Evolutionary conservation across 768 basidiomycete genomes (phyloP).

Genomic region (Mycena polygramma): DNA sequence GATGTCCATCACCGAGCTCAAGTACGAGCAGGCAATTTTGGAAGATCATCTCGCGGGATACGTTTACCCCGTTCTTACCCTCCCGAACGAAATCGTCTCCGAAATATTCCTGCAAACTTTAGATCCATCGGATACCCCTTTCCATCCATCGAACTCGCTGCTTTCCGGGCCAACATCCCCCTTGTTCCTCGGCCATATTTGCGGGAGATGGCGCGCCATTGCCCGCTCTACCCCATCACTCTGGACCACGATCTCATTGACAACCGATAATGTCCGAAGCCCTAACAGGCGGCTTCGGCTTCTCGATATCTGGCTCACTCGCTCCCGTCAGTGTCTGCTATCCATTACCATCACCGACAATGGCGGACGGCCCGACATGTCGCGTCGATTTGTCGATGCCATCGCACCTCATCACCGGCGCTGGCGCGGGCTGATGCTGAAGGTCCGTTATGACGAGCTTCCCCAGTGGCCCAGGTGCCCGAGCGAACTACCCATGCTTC

Average conservation of each 20-base stretch:
- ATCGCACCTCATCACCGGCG: not conserved
- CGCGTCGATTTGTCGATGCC: not conserved
- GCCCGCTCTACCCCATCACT: not conserved
- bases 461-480: not conserved
- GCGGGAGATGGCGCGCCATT: not conserved
- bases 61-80: constrained; percentile 5
- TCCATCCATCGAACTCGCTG: not conserved
- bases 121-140: not conserved
- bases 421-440: not conserved
- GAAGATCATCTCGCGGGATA: not conserved
- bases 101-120: not conserved
- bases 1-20: not conserved
- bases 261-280: too few relatives aligned
- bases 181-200: not conserved
- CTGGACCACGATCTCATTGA: not conserved
- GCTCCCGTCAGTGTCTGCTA: too few relatives aligned
- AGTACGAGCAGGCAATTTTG: not conserved
- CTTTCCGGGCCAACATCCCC: not conserved
- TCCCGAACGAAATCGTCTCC: not conserved
- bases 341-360: too few relatives aligned
- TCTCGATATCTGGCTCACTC: too few relatives aligned
- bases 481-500: too few relatives aligned
- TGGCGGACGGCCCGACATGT: too few relatives aligned
- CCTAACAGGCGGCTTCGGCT: too few relatives aligned
- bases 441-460: not conserved